A percentile compares a stretch with the other conserved stretches of the same genome.
Evolutionary conservation across 2,329 filamentous ascomycete species (phyloP).

Genomic region (Ceratocystis papillata): DNA sequence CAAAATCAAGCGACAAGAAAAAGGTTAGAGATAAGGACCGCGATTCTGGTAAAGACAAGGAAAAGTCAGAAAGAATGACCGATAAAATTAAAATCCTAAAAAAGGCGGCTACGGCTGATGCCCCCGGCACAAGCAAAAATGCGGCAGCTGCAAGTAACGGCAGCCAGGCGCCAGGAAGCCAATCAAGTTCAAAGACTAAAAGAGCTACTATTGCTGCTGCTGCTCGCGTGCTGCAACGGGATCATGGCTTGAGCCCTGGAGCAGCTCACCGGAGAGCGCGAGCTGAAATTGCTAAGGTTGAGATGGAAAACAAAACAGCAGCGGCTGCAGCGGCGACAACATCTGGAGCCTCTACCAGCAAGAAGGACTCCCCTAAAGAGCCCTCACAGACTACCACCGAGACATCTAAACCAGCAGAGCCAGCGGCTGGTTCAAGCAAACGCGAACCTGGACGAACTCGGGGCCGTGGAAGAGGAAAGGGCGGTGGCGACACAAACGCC

Average conservation of each 20-base stretch:
- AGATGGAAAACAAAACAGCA: conserved; percentile 36
- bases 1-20: conserved; percentile 41
- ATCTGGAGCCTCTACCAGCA: conserved; percentile 13
- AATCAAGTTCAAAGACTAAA: conserved; percentile 38
- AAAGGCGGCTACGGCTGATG: conserved; percentile 40
- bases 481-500: conserved; percentile 32
- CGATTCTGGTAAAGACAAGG: conserved; percentile 40
- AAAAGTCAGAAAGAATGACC: conserved; percentile 42
- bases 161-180: neutral
- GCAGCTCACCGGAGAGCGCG: conserved; percentile 51
- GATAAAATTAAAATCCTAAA: conserved; percentile 54
- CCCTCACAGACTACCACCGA: conserved; percentile 4
- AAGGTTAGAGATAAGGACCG: conserved; percentile 43
- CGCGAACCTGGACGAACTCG: conserved; percentile 20
- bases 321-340: neutral
- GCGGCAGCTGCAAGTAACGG: conserved; percentile 29
- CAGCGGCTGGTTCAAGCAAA: conserved; percentile 10
- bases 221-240: conserved; percentile 54
- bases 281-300: conserved; percentile 47
- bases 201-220: conserved; percentile 52
- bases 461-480: conserved; percentile 32
- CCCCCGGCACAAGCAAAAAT: conserved; percentile 35
- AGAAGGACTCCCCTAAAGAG: conserved; percentile 12
- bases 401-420: conserved; percentile 18
- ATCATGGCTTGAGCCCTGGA: conserved; percentile 53